Evolutionary conservation across 768 basidiomycete genomes (phyloP), one percentile per base, ranked within the genome.

Genomic region (Podaxis mareebaensis): DNA sequence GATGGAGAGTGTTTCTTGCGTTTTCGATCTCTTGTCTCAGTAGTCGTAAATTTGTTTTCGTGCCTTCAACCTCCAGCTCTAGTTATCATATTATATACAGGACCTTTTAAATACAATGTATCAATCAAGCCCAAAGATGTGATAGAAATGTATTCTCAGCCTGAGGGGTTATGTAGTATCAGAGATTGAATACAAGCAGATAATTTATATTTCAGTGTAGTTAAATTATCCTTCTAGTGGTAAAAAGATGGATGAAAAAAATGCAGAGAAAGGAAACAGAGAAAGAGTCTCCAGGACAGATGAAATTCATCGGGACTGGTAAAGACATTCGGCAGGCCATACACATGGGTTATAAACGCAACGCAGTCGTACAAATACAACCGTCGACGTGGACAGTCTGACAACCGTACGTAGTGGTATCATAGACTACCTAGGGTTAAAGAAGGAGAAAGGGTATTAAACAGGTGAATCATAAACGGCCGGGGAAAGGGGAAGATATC

Each of bases 291-390:
- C 51, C 49, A 54, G 52, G 60, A 53, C 52, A 13, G 22, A 44
- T 30, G 30, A n/a, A 26, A 48, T n/a, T 57, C 61, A 51, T 51
- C 44, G 22, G 46, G 22, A 7, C 44, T 51, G 46, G 20, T 56
- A 24, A 40, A 12, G 49, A 24, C 2, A 22, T 40, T 13, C 6
- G 20, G 24, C 38, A 38, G 39, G 22, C 40, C 53, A 39, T 26
- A 62, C 53, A 56, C 42, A 17, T 46, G 42, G 40, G 36, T 28
- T 59, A 59, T 51, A 36, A 56, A 39, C 54, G 54, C 36, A 40
- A 59, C 36, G 40, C 48, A 56, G 61, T 42, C 44, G 30, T 57
- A 62, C 42, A 56, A 55, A 55, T 62, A 62, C 61, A 63, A 57
- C 54, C 46, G 54, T 51, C 30, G 30, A 51, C 30, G 36, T 63